These are phyloP conservation scores for Adansonia gregorii DNA, from an alignment of 441 rosid species.

Conservation along the genomic window DNA sequence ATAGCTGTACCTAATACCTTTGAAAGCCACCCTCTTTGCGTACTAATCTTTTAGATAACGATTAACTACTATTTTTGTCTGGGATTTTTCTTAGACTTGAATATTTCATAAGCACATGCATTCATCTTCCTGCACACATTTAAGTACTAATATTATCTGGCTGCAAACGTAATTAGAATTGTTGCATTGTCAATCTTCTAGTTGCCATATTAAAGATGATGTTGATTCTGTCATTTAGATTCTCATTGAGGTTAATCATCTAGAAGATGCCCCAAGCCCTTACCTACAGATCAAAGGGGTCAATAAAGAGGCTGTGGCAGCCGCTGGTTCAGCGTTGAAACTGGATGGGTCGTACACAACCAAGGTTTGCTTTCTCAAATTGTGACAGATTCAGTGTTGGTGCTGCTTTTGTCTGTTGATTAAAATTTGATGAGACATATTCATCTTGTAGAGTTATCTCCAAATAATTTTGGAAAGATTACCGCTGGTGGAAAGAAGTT, in stretches of 20 bases:
- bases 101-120: background rate
- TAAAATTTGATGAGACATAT: slow-evolving; percentile 11
- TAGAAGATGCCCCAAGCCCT: slow-evolving; percentile 79
- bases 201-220: slow-evolving; percentile 1
- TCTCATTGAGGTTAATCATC: slow-evolving; percentile 93
- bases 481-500: slow-evolving; percentile 71
- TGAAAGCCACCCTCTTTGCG: background rate
- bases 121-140: background rate
- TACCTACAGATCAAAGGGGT: slow-evolving; percentile 97
- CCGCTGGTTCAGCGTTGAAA: slow-evolving; percentile 88
- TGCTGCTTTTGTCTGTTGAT: background rate
- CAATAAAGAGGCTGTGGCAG: slow-evolving; percentile 83
- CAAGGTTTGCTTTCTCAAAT: slow-evolving; percentile 57
- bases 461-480: slow-evolving; percentile 88
- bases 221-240: slow-evolving; percentile 49
- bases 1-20: background rate
- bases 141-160: background rate
- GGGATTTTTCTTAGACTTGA: background rate
- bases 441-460: slow-evolving; percentile 72
- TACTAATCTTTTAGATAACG: background rate
- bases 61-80: background rate
- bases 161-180: background rate
- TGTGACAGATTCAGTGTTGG: slow-evolving; percentile 8
- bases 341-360: slow-evolving; percentile 95
- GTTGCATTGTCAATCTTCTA: background rate